Evolutionary conservation across 1,284 basidiomycete genomes (phyloP).

Genomic region (Hymenochaete sp.): DNA sequence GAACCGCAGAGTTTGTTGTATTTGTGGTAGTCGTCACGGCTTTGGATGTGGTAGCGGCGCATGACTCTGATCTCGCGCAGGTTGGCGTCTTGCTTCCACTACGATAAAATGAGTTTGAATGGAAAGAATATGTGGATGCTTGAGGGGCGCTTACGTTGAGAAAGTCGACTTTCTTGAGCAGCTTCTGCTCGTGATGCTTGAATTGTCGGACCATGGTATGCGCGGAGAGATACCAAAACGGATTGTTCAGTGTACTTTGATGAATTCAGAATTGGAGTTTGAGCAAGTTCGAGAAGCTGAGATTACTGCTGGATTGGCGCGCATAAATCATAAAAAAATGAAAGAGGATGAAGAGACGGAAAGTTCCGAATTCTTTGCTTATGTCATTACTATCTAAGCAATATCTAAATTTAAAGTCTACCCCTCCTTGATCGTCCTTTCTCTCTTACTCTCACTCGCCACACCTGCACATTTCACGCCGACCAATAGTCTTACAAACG

Average conservation of each 20-base stretch:
- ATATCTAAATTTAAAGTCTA: too few species aligned
- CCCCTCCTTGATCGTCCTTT: too few species aligned
- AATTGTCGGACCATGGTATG: slow-evolving; percentile 72
- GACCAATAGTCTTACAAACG: too few species aligned
- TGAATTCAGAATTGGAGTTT: too few species aligned
- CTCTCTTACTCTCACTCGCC: too few species aligned
- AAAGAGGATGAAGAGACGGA: background rate
- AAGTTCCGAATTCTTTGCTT: too few species aligned
- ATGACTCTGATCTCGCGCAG: slow-evolving; percentile 91
- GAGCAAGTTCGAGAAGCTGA: too few species aligned
- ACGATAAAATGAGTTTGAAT: slow-evolving; percentile 9
- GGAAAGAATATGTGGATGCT: background rate
- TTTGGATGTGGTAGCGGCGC: slow-evolving; percentile 91
- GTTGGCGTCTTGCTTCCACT: slow-evolving; percentile 97
- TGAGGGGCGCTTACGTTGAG: slow-evolving; percentile 54
- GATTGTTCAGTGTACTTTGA: too few species aligned
- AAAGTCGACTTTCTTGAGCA: slow-evolving; percentile 94
- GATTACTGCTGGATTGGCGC: slow-evolving; percentile 5
- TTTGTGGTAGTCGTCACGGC: slow-evolving; percentile 94
- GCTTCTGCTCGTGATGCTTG: slow-evolving; percentile 89
- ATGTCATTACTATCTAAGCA: too few species aligned
- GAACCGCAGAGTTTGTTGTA: slow-evolving; percentile 96
- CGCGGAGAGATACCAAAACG: background rate
- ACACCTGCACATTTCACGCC: too few species aligned
- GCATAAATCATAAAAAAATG: slow-evolving; percentile 4